phyloP scores from a whole-genome alignment of 805 yeast genomes.

The Limtongia smithiae region DNA sequence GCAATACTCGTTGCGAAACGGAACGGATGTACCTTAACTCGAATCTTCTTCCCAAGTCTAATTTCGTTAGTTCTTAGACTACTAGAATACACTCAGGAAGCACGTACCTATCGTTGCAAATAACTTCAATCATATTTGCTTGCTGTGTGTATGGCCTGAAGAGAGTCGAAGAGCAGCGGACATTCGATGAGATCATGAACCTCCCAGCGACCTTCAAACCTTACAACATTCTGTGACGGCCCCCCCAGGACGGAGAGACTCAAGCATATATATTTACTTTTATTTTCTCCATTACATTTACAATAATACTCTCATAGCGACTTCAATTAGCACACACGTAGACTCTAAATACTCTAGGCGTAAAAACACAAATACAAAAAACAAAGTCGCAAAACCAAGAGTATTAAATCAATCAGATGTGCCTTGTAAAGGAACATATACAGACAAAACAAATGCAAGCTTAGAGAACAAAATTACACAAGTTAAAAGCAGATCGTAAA shows the following conservation, averaged over 20 bases:
- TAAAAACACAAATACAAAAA: not conserved
- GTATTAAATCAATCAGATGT: not conserved
- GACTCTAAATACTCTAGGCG: no score
- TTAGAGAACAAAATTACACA: not conserved
- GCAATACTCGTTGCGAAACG: no score
- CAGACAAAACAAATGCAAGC: not conserved
- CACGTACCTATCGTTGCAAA: constrained; percentile 62
- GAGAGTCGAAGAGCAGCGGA: no score
- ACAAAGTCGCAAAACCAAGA: not conserved
- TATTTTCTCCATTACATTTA: no score
- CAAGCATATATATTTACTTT: no score
- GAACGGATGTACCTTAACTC: constrained; percentile 65
- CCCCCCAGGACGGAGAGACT: no score
- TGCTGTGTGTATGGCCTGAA: no score
- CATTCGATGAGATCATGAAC: no score
- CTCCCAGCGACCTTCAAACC: no score
- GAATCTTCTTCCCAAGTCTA: constrained; percentile 80
- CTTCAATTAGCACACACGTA: no score
- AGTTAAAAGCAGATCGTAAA: not conserved
- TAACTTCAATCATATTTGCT: constrained; percentile 68
- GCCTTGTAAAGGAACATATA: not conserved
- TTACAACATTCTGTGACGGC: no score
- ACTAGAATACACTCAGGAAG: not conserved
- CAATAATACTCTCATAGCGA: no score
- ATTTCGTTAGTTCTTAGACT: not conserved